Conservation (phyloP, 805 yeast genomes). For the Saitoella complicata region DNA sequence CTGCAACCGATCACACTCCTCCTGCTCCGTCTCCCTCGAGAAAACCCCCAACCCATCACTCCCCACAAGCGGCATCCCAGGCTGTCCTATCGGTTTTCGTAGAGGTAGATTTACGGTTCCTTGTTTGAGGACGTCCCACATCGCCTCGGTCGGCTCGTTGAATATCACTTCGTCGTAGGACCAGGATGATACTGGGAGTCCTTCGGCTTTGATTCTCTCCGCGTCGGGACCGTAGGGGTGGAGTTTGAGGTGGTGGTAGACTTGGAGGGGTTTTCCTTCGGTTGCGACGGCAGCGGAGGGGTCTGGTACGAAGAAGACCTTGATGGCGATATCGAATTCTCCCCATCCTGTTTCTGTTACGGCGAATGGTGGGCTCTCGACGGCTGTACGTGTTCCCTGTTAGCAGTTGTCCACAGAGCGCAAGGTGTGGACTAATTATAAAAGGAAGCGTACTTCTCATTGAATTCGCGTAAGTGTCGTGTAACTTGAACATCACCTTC, state of each 20-base stretch:
- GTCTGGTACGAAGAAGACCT: conserved; percentile 72
- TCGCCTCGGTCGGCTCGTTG: conserved; percentile 83
- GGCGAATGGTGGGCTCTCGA: conserved; percentile 84
- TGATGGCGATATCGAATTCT: conserved; percentile 83
- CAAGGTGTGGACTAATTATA: neutral
- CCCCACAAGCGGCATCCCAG: conserved; percentile 24
- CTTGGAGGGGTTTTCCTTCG: conserved; percentile 44
- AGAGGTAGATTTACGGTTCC: conserved; percentile 7
- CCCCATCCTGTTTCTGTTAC: conserved; percentile 99
- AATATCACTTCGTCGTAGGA: conserved; percentile 84
- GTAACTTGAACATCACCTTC: conserved; percentile 84
- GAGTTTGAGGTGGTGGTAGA: conserved; percentile 77
- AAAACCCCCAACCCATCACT: conserved; percentile 16
- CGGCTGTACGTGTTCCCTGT: conserved; percentile 20
- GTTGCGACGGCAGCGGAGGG: conserved; percentile 39
- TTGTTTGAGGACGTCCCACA: conserved; percentile 61
- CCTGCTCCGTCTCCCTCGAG: conserved; percentile 8
- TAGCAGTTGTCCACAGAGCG: neutral
- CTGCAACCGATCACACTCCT: conserved; percentile 1
- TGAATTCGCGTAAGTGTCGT: conserved; percentile 81
- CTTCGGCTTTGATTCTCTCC: conserved; percentile 19
- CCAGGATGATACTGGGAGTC: conserved; percentile 35
- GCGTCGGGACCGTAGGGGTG: conserved; percentile 56
- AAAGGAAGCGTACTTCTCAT: conserved; percentile 32
- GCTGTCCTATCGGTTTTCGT: conserved; percentile 35